Base-by-base conservation (phyloP, 129 eudicot genomes). In the Centrapalus pauciflorus region DNA sequence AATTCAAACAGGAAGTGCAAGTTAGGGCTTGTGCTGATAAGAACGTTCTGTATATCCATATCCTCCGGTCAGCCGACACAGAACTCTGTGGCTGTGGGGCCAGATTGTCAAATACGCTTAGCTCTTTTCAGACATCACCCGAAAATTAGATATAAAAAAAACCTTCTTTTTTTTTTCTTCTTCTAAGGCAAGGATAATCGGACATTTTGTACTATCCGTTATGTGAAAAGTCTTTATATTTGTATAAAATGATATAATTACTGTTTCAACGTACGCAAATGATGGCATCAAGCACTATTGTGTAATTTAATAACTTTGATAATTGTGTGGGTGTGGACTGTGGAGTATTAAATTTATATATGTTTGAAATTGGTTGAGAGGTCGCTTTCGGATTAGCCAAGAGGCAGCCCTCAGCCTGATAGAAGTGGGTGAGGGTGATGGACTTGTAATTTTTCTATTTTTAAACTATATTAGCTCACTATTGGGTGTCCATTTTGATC, bases 301-400 rank as follows among this genome's bases (percentile, higher is more conserved):
- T 23, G 63, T 45, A 12, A 74, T 55, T 30, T 40, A 45, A 55
- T 62, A 54, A 33, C 55, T 19, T 43, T 50, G 30, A 43, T 17
- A 45, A 38, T 21, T 65, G 59, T 64, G 45, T 58, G 23, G 48
- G 11, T 56, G 35, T 40, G 61, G 50, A 30, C 23, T 50, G 41
- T 21, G 59, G 26, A 26, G 20, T 72, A 51, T 59, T n/a, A 56
- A 43, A 74, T 66, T 68, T 79, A 12, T 79, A 69, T 62, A 64
- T 27, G 67, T 70, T 79, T 72, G 75, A 78, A 78, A 52, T 4
- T 61, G 55, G 92, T 61, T 88, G 71, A 69, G 65, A 74, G 61
- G 96, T 88, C 85, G 5, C 63, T 85, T 56, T 88, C 87, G 30
- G 69, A 40, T 66, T 85, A 62, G 86, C 67, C 41, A 33, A 16